Percentiles rank a stretch among this genome's conserved stretches.
These are phyloP conservation scores for Pyrenophora teres DNA, from an alignment of 2,329 filamentous ascomycete species.

Conservation along the genomic window DNA sequence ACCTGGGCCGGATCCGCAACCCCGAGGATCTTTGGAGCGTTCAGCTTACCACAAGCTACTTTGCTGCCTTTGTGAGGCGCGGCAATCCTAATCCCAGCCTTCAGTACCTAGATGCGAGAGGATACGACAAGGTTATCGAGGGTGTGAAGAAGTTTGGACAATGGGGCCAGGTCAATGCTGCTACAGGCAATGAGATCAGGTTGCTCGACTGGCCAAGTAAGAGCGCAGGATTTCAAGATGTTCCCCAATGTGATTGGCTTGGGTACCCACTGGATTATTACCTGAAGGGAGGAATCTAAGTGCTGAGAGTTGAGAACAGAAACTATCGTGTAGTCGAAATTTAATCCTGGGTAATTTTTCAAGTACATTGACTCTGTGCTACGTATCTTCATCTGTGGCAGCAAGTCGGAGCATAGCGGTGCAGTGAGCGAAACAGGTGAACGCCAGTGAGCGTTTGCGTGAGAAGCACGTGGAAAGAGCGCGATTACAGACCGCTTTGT, in stretches of 20 bases:
- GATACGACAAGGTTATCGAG: conserved; percentile 51
- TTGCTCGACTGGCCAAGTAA: conserved; percentile 55
- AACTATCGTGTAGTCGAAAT: too few relatives aligned
- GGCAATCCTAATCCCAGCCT: conserved; percentile 58
- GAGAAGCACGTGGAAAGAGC: too few relatives aligned
- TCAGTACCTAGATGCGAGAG: conserved; percentile 53
- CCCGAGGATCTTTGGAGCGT: conserved; percentile 54
- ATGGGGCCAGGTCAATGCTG: conserved; percentile 41
- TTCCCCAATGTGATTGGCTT: conserved; percentile 55
- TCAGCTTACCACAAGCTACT: conserved; percentile 56
- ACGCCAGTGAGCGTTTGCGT: too few relatives aligned
- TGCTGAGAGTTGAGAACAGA: too few relatives aligned
- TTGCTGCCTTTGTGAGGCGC: conserved; percentile 57
- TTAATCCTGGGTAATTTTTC: too few relatives aligned
- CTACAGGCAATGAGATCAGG: conserved; percentile 45
- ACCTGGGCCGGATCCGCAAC: conserved; percentile 56
- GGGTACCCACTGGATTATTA: conserved; percentile 43
- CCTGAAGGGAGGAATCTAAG: conserved; percentile 31
- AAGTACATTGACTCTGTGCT: too few relatives aligned
- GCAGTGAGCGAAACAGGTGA: too few relatives aligned
- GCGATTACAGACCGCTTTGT: too few relatives aligned
- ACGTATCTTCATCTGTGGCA: too few relatives aligned
- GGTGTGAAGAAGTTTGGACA: conserved; percentile 48
- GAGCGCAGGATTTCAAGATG: conserved; percentile 53
- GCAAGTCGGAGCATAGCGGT: too few relatives aligned